These are phyloP conservation scores for Venturia aucupariae DNA, from an alignment of 2,329 filamentous ascomycete genomes.

Conservation along the genomic window DNA sequence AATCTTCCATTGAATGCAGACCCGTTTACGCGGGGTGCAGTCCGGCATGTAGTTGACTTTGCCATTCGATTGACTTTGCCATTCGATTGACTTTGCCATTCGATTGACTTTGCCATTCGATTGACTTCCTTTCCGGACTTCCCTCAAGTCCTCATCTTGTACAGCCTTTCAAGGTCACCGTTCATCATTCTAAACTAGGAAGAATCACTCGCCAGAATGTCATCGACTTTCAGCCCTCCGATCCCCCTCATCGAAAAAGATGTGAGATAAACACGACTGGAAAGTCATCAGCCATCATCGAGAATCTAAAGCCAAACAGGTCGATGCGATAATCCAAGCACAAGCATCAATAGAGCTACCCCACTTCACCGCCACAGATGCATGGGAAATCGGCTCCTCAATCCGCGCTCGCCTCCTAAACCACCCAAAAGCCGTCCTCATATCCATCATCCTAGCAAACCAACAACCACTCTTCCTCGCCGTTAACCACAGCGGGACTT, in stretches of 20 bases:
- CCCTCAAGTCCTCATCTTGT: background rate
- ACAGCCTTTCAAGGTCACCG: no score
- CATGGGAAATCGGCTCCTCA: constrained; percentile 55
- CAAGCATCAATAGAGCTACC: constrained; percentile 29
- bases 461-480: constrained; percentile 61
- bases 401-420: constrained; percentile 54
- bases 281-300: background rate
- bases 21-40: background rate
- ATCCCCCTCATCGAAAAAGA: background rate
- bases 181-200: no score
- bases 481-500: constrained; percentile 55
- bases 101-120: no score
- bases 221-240: background rate
- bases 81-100: no score
- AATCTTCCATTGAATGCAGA: no score
- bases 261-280: background rate
- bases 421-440: constrained; percentile 46
- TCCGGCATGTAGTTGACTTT: background rate
- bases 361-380: constrained; percentile 54
- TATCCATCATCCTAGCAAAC: constrained; percentile 56
- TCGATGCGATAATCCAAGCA: background rate
- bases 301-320: background rate
- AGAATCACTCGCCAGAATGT: background rate
- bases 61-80: no score
- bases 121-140: no score